Evolutionary conservation across 2,329 filamentous ascomycete genomes (phyloP).

Genomic region (Periconia sp.): DNA sequence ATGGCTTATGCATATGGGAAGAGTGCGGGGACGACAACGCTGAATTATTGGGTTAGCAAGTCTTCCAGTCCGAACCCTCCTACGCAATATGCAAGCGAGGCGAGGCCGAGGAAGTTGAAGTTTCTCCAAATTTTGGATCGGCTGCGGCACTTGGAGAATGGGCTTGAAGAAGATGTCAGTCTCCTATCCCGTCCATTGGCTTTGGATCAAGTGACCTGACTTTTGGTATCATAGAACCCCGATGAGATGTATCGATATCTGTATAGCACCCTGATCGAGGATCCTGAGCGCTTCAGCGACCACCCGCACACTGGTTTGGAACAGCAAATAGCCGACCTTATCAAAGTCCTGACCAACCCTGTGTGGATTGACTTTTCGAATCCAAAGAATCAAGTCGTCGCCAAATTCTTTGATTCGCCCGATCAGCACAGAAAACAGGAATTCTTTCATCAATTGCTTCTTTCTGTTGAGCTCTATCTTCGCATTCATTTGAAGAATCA

Average conservation of each 20-base stretch:
- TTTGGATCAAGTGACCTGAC: slow-evolving; percentile 34
- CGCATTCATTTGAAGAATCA: slow-evolving; percentile 70
- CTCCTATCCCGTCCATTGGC: slow-evolving; percentile 17
- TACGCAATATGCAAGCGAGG: slow-evolving; percentile 64
- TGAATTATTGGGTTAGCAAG: slow-evolving; percentile 71
- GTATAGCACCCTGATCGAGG: slow-evolving; percentile 71
- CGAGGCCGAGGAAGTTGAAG: slow-evolving; percentile 66
- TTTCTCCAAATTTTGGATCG: slow-evolving; percentile 56
- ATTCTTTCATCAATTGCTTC: slow-evolving; percentile 79
- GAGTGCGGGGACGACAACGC: slow-evolving; percentile 71
- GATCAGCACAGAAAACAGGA: slow-evolving; percentile 65
- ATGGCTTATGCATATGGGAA: slow-evolving; percentile 71
- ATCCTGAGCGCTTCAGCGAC: slow-evolving; percentile 66
- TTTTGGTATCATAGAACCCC: slow-evolving; percentile 43
- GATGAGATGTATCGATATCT: slow-evolving; percentile 60
- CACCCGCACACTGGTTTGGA: slow-evolving; percentile 67
- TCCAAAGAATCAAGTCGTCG: slow-evolving; percentile 73
- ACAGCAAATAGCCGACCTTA: slow-evolving; percentile 74
- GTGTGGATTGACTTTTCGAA: slow-evolving; percentile 77
- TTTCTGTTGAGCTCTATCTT: slow-evolving; percentile 74
- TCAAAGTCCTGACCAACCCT: slow-evolving; percentile 70
- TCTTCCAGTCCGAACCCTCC: slow-evolving; percentile 63
- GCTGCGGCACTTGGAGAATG: slow-evolving; percentile 48
- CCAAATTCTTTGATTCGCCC: slow-evolving; percentile 69
- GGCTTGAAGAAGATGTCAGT: slow-evolving; percentile 52